A percentile compares a stretch with the other conserved stretches of the same genome.
Conservation (phyloP, 2,329 filamentous ascomycete genomes). For the Neophaeococcomyces aloes region DNA sequence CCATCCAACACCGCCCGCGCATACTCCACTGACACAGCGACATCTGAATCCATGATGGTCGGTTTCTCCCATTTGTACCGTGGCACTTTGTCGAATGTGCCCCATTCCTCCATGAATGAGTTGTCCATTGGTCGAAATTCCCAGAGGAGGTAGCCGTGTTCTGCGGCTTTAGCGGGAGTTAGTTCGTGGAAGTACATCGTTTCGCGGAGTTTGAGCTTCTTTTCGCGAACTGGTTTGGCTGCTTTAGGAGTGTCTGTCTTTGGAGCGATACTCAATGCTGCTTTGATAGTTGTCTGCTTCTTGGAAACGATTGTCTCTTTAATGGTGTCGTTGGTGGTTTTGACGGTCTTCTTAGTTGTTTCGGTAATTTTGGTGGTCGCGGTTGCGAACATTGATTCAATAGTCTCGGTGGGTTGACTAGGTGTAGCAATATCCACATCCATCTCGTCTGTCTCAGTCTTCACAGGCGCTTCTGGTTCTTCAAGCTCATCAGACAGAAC, state of each 20-base stretch:
- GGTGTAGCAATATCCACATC: background rate
- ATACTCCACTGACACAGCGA: slow-evolving; percentile 4
- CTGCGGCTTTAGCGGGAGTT: background rate
- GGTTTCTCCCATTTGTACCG: slow-evolving; percentile 3
- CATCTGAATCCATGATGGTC: slow-evolving; percentile 2
- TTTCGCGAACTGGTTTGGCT: background rate
- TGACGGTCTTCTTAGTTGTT: too few species aligned
- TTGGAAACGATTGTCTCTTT: too few species aligned
- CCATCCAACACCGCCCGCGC: background rate
- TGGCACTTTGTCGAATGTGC: slow-evolving; percentile 1
- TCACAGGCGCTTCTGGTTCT: background rate
- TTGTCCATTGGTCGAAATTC: slow-evolving; percentile 5
- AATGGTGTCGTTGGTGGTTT: too few species aligned
- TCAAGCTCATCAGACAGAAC: background rate
- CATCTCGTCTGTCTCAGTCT: background rate
- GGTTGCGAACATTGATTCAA: too few species aligned
- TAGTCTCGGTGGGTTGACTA: background rate
- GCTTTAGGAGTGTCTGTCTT: too few species aligned
- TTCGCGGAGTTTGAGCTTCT: background rate
- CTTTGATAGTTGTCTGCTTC: too few species aligned
- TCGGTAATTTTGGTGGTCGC: background rate
- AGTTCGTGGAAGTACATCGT: slow-evolving; percentile 2
- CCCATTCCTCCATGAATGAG: slow-evolving; percentile 1
- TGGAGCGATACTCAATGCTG: too few species aligned
- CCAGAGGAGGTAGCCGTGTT: background rate